A percentile compares a stretch with the other conserved stretches of the same genome.
Conservation (phyloP, 1,139 yeast genomes). For the Blastobotrys persicus region DNA sequence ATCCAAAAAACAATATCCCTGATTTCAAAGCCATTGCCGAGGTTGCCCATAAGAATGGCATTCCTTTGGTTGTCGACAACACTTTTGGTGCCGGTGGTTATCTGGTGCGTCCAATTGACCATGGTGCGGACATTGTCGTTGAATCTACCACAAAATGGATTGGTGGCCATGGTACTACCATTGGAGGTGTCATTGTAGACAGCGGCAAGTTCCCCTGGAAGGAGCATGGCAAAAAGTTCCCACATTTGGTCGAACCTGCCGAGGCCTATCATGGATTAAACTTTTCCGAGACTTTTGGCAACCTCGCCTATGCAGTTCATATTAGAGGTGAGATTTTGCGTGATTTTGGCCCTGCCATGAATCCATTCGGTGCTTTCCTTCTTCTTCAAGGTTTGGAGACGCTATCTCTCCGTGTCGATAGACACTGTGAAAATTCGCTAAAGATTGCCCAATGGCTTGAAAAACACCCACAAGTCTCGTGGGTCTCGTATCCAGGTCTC, state of each 20-base stretch:
- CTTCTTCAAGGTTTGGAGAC: slow-evolving; percentile 92
- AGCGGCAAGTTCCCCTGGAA: slow-evolving; percentile 92
- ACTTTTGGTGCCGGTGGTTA: slow-evolving; percentile 97
- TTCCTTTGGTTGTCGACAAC: slow-evolving; percentile 93
- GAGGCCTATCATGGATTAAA: slow-evolving; percentile 92
- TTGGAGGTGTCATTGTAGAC: slow-evolving; percentile 88
- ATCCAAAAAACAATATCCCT: slow-evolving; percentile 90
- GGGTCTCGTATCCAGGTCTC: slow-evolving; percentile 93
- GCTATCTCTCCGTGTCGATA: slow-evolving; percentile 85
- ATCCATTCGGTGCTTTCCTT: slow-evolving; percentile 86
- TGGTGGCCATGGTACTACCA: slow-evolving; percentile 95
- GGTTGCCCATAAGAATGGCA: slow-evolving; percentile 82
- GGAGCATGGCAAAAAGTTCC: slow-evolving; percentile 76
- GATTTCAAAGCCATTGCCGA: slow-evolving; percentile 77
- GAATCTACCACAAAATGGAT: slow-evolving; percentile 99
- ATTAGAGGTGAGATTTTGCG: slow-evolving; percentile 83
- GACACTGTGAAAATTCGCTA: slow-evolving; percentile 84
- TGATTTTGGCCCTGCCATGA: slow-evolving; percentile 86
- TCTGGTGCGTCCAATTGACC: slow-evolving; percentile 78
- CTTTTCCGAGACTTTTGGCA: slow-evolving; percentile 78
- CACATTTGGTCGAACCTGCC: slow-evolving; percentile 85
- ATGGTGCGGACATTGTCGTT: slow-evolving; percentile 80
- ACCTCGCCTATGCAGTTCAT: slow-evolving; percentile 74
- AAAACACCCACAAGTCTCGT: slow-evolving; percentile 64
- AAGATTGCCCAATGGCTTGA: slow-evolving; percentile 78